Evolutionary conservation across 2,329 filamentous ascomycete genomes (phyloP), one percentile per base, ranked within the genome.

Genomic region (Colletotrichum noveboracense): DNA sequence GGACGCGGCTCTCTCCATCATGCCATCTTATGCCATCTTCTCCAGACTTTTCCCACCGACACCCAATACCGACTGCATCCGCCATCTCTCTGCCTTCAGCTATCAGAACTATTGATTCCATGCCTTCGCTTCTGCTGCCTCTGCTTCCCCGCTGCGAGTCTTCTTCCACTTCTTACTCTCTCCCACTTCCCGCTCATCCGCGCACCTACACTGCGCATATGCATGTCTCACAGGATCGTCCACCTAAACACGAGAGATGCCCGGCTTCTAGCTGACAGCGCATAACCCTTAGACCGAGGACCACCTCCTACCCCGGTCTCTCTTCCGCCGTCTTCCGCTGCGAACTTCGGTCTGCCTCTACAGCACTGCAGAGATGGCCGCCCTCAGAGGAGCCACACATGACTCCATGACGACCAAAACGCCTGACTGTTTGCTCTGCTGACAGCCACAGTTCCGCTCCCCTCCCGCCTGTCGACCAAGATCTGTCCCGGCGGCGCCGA

Each of bases 191-290:
- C 36, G 26, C 36, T 36, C 26, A 26, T 36, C 52, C 36, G 36
- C 26, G 30, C 55, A 48, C 36, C 58, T 34, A 34, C 58, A 21
- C 55, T 48, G 67, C 67, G 56, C 67, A 48, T 70, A 70, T 70
- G 67, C 67, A 70, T 70, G 67, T 70, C 56, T 70, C 24, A 48
- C 67, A 70, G 67, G 52, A 52, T 34, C 56, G 61, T 52, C 55
- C 30, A 67, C 56, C 32, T 48, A 43, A 62, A 70, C 67, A 70
- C 67, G 56, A 62, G 24, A 58, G 66, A 67, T 60, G 38, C 24
- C 58, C 61, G 14, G 24, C 48, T 6, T 64, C 28, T 9, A 30
- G 56, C 69, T 56, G 69, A 75, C 69, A 73, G 28, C 43, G 70
- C 73, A 75, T 58, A 62, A 36, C 62, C 72, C 28, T 21, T 13